A percentile compares a stretch with the other conserved stretches of the same genome.
Evolutionary conservation across 106 monocot species (phyloP).

Genomic region (Alisma plantagoaquatica): DNA sequence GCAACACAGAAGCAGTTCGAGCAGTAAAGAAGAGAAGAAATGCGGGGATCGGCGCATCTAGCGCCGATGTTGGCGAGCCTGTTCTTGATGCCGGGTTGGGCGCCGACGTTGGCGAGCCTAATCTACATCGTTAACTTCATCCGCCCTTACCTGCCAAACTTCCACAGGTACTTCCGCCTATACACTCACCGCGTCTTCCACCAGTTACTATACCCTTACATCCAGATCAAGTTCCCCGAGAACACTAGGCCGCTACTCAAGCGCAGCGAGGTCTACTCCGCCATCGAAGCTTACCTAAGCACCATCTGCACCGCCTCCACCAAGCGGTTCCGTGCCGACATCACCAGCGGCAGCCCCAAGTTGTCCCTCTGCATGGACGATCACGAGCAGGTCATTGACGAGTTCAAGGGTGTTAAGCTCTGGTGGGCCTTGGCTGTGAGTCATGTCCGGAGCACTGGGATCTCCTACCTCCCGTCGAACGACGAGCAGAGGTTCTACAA

Average conservation of each 20-base stretch:
- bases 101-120: slow-evolving; percentile 3
- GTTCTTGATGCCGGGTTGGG: too few species aligned
- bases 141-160: slow-evolving; percentile 22
- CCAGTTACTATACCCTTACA: slow-evolving; percentile 41
- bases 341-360: slow-evolving; percentile 15
- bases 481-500: slow-evolving; percentile 3
- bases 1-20: too few species aligned
- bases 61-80: too few species aligned
- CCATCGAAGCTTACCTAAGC: slow-evolving; percentile 46
- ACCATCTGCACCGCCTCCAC: slow-evolving; percentile 22
- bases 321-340: slow-evolving; percentile 32
- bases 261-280: slow-evolving; percentile 45
- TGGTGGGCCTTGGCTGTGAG: slow-evolving; percentile 3
- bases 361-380: slow-evolving; percentile 35
- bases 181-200: slow-evolving; percentile 8
- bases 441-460: too few species aligned
- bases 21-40: too few species aligned
- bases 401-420: slow-evolving; percentile 8
- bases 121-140: slow-evolving; percentile 37
- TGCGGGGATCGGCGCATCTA: slow-evolving; percentile 1
- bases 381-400: slow-evolving; percentile 16
- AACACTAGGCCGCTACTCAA: slow-evolving; percentile 22
- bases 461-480: too few species aligned
- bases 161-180: slow-evolving; percentile 1
- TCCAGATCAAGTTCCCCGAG: slow-evolving; percentile 45